Percentiles rank a stretch among this genome's conserved stretches.
Conservation (phyloP, 2,329 filamentous ascomycete genomes). For the Eutypella sp. region DNA sequence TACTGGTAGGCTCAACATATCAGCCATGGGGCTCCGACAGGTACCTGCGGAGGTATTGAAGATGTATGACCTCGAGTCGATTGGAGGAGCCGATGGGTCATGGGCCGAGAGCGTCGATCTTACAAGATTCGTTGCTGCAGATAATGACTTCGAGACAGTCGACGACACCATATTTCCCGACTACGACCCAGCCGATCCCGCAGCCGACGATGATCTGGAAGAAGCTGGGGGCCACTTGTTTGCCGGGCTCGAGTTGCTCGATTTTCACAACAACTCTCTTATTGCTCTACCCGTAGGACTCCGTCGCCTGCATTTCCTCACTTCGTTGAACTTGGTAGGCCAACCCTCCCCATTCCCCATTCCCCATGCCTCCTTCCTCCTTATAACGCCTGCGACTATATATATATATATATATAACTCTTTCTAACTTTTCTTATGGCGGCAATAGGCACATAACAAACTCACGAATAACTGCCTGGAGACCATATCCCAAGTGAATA, state of each 20-base stretch:
- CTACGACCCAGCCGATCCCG: slow-evolving; percentile 47
- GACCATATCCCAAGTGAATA: slow-evolving; percentile 66
- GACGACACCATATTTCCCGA: slow-evolving; percentile 78
- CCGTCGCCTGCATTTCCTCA: slow-evolving; percentile 66
- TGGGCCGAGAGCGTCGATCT: slow-evolving; percentile 94
- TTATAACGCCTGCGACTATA: too few species aligned
- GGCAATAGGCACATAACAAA: slow-evolving; percentile 75
- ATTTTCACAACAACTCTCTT: slow-evolving; percentile 81
- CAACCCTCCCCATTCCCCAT: not conserved
- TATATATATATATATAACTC: too few species aligned
- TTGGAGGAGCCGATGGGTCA: slow-evolving; percentile 57
- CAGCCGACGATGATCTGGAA: slow-evolving; percentile 64
- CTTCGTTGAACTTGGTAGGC: slow-evolving; percentile 71
- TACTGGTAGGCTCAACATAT: slow-evolving; percentile 82
- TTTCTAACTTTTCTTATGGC: too few species aligned
- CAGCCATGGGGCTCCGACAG: slow-evolving; percentile 71
- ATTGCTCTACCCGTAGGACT: slow-evolving; percentile 69
- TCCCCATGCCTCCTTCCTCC: not conserved
- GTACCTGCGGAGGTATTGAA: slow-evolving; percentile 79
- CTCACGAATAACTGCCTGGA: slow-evolving; percentile 68
- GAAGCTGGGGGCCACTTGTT: slow-evolving; percentile 71
- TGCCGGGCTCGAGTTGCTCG: slow-evolving; percentile 71
- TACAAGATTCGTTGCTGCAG: slow-evolving; percentile 76
- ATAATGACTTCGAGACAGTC: slow-evolving; percentile 78
- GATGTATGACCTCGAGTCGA: slow-evolving; percentile 80